Percentiles rank a stretch among this genome's conserved stretches.
Evolutionary conservation across 768 basidiomycete species (phyloP).

Genomic region (Mycena galopus): DNA sequence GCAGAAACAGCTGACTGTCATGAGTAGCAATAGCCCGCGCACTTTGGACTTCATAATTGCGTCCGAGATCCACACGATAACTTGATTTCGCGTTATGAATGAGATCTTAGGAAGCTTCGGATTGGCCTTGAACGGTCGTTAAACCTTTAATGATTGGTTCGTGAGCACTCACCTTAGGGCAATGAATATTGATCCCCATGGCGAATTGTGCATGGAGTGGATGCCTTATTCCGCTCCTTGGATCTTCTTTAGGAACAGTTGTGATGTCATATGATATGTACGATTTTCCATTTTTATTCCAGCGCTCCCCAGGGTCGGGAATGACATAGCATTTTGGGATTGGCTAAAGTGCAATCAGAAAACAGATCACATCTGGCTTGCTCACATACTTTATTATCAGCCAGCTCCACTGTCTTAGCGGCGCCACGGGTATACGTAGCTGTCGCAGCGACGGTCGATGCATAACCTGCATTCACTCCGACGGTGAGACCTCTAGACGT

Average conservation of each 20-base stretch:
- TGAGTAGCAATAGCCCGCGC: constrained; percentile 15
- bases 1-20: constrained; percentile 10
- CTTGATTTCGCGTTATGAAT: constrained; percentile 21
- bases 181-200: constrained; percentile 17
- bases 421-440: neutral
- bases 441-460: neutral
- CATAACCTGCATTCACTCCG: neutral
- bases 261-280: constrained; percentile 19
- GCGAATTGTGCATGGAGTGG: constrained; percentile 1
- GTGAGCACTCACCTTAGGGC: neutral
- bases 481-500: neutral
- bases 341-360: neutral
- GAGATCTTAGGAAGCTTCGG: neutral
- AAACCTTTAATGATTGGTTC: neutral
- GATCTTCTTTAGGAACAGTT: constrained; percentile 2
- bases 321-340: constrained; percentile 9
- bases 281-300: constrained; percentile 18
- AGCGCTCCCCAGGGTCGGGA: constrained; percentile 15
- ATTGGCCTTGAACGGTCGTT: neutral
- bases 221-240: neutral
- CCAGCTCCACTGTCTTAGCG: neutral
- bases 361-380: no score
- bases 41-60: constrained; percentile 10
- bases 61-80: constrained; percentile 20
- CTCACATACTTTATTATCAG: neutral